Evolutionary conservation across 2,329 filamentous ascomycete genomes (phyloP).

Genomic region (Cladophialophora chaetospira): DNA sequence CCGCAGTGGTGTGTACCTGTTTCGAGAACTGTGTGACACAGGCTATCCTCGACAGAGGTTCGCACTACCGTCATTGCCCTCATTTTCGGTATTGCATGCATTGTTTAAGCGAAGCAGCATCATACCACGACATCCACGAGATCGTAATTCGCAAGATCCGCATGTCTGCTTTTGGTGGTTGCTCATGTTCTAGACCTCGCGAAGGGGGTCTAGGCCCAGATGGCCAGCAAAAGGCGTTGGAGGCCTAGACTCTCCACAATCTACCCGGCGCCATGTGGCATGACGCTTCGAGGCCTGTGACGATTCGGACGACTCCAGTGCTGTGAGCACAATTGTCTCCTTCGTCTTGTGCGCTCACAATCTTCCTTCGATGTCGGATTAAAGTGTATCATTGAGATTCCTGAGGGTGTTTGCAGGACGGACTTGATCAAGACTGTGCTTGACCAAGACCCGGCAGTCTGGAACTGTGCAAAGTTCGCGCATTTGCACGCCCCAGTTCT

Average conservation of each 20-base stretch:
- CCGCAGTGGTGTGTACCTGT: neutral
- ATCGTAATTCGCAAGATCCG: neutral
- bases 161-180: neutral
- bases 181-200: neutral
- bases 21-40: too few species aligned
- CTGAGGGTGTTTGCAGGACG: neutral
- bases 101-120: conserved; percentile 1
- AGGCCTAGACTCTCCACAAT: neutral
- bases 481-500: neutral
- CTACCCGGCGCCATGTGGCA: neutral
- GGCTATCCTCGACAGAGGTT: too few species aligned
- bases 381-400: neutral
- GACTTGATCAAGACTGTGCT: neutral
- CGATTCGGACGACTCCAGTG: neutral
- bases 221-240: neutral
- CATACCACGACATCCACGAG: neutral
- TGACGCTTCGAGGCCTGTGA: neutral
- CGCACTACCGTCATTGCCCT: neutral
- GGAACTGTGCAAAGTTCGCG: neutral
- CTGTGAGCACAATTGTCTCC: neutral
- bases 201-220: neutral
- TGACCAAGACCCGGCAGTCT: neutral
- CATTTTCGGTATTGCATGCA: neutral
- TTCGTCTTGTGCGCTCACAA: neutral
- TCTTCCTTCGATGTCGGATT: neutral